Conservation (phyloP, 768 basidiomycete genomes). For the Hygrocybe coccinea region DNA sequence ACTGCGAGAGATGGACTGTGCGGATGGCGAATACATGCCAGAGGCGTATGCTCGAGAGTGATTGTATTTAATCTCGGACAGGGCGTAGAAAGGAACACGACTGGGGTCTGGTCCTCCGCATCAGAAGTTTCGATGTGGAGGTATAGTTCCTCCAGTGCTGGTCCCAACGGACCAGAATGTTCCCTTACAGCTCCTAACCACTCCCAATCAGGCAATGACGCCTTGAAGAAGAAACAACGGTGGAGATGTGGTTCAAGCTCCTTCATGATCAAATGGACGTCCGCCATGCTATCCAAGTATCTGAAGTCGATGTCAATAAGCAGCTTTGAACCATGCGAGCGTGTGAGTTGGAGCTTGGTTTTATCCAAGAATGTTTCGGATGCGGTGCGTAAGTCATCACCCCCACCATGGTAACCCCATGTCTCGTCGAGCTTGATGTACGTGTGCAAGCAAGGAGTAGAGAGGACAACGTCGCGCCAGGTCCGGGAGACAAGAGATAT, state of each 20-base stretch:
- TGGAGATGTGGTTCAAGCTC: conserved; percentile 4
- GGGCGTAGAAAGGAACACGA: neutral
- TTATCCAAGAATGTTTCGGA: conserved; percentile 2
- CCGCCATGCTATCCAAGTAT: neutral
- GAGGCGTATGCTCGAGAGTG: conserved; percentile 6
- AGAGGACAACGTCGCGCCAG: conserved; percentile 4
- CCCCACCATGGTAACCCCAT: conserved; percentile 2
- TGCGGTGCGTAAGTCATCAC: neutral
- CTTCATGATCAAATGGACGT: conserved; percentile 1
- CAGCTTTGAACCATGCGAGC: conserved; percentile 3
- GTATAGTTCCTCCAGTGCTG: conserved; percentile 3
- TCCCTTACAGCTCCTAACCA: conserved; percentile 3
- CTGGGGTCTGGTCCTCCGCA: conserved; percentile 3
- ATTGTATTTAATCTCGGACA: conserved; percentile 4
- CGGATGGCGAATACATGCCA: neutral
- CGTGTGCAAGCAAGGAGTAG: conserved; percentile 3
- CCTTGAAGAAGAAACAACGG: conserved; percentile 2
- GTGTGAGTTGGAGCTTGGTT: conserved; percentile 2
- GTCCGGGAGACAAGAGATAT: conserved; percentile 2
- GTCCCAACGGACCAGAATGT: neutral
- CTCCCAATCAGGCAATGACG: conserved; percentile 5
- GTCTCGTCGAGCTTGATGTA: conserved; percentile 9
- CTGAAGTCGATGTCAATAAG: conserved; percentile 6
- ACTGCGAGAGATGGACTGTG: neutral
- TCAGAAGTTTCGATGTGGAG: conserved; percentile 6